Conservation (phyloP, 495 filamentous ascomycete species). For the Monascus purpureus region DNA sequence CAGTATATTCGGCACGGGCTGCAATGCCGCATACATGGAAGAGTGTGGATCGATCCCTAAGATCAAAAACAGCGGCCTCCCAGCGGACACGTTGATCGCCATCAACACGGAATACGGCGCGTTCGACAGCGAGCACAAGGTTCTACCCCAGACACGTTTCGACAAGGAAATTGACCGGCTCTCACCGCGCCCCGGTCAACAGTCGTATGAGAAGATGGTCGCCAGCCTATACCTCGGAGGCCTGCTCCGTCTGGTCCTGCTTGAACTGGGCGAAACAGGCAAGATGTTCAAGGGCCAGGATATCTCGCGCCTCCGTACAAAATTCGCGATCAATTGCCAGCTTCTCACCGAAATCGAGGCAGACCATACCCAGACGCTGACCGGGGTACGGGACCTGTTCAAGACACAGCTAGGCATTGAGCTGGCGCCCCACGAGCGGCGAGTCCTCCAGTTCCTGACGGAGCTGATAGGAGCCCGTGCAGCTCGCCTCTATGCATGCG, state of each 20-base stretch:
- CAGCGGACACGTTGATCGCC: slow-evolving; percentile 67
- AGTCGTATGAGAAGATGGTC: slow-evolving; percentile 37
- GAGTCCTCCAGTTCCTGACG: slow-evolving; percentile 64
- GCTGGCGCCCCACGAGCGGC: slow-evolving; percentile 53
- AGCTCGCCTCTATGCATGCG: slow-evolving; percentile 79
- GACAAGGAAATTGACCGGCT: slow-evolving; percentile 24
- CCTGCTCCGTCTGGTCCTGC: slow-evolving; percentile 26
- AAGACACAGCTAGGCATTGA: slow-evolving; percentile 50
- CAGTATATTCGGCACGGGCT: slow-evolving; percentile 92
- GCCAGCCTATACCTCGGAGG: slow-evolving; percentile 34
- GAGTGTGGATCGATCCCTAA: slow-evolving; percentile 71
- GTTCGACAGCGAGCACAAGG: slow-evolving; percentile 80
- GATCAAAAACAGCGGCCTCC: slow-evolving; percentile 64
- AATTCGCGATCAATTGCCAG: slow-evolving; percentile 66
- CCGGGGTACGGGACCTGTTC: slow-evolving; percentile 62
- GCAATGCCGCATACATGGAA: slow-evolving; percentile 96
- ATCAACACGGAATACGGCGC: slow-evolving; percentile 98
- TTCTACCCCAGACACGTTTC: slow-evolving; percentile 57
- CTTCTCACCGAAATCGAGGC: slow-evolving; percentile 67
- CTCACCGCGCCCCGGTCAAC: slow-evolving; percentile 28
- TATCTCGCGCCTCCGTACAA: slow-evolving; percentile 43
- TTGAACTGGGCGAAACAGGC: slow-evolving; percentile 19
- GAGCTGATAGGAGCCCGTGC: slow-evolving; percentile 81
- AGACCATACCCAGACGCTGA: slow-evolving; percentile 54
- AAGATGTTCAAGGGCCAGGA: slow-evolving; percentile 24